A percentile compares a stretch with the other conserved stretches of the same genome.
Evolutionary conservation across 2,329 filamentous ascomycete genomes (phyloP).

Genomic region (Elsinoe australis): DNA sequence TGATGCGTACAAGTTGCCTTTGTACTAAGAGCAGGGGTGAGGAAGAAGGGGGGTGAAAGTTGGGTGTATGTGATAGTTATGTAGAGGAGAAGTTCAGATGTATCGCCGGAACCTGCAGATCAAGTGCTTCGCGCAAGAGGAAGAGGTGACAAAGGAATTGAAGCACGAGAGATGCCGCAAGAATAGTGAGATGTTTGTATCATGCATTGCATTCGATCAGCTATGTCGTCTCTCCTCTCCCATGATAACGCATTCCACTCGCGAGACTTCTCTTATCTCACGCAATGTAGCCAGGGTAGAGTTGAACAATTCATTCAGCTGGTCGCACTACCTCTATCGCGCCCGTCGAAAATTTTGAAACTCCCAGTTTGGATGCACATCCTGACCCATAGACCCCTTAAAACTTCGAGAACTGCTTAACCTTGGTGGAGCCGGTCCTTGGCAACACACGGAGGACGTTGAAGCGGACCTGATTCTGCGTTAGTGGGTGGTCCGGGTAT

Average conservation of each 20-base stretch:
- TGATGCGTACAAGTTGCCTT: slow-evolving; percentile 34
- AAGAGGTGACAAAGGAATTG: no score
- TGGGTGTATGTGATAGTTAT: background rate
- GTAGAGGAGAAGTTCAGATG: background rate
- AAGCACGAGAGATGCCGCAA: no score
- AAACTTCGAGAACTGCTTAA: slow-evolving; percentile 99
- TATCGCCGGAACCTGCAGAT: no score
- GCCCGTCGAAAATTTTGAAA: slow-evolving; percentile 3
- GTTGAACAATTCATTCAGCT: slow-evolving; percentile 11
- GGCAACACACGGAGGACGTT: slow-evolving; percentile 98
- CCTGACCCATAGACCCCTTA: slow-evolving; percentile 45
- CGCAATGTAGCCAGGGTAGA: background rate
- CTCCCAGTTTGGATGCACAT: slow-evolving; percentile 12
- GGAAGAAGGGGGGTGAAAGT: background rate
- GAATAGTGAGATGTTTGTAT: no score
- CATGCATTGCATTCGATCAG: slow-evolving; percentile 15
- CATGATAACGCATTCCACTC: background rate
- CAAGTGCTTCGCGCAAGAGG: no score
- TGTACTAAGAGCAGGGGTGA: slow-evolving; percentile 27
- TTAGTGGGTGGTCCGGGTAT: background rate
- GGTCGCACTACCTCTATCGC: slow-evolving; percentile 4
- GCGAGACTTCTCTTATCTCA: slow-evolving; percentile 7
- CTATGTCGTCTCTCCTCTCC: slow-evolving; percentile 1
- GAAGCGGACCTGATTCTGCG: slow-evolving; percentile 71
- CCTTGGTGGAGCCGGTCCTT: slow-evolving; percentile 80